A percentile compares a stretch with the other conserved stretches of the same genome.
phyloP scores from a whole-genome alignment of 805 yeast species.

The Suhomyces pyralidae region DNA sequence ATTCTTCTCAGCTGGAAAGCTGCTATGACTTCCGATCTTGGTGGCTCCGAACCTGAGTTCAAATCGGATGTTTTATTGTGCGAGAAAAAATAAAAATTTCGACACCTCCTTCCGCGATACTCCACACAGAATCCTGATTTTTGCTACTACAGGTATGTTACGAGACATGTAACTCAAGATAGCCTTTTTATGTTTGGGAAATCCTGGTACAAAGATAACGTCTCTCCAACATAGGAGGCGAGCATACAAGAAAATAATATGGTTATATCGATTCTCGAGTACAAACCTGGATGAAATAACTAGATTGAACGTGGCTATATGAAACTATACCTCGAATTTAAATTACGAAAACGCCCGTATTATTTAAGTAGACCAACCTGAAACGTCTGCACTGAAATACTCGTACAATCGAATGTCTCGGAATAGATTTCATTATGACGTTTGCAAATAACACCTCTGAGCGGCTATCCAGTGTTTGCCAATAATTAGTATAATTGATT shows the following conservation, averaged over 20 bases:
- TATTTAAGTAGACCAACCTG: not conserved
- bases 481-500: not conserved
- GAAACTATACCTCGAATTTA: not conserved
- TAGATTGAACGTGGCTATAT: not conserved
- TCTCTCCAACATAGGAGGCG: not conserved
- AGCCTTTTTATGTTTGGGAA: not conserved
- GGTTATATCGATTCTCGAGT: not conserved
- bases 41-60: not conserved
- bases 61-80: slow-evolving; percentile 1
- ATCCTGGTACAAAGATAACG: not conserved
- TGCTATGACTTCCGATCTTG: not conserved
- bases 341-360: not conserved
- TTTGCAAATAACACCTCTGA: not conserved
- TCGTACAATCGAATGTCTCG: not conserved
- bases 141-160: not conserved
- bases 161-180: not conserved
- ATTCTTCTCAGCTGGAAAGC: not conserved
- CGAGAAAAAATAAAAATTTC: not conserved
- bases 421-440: not conserved
- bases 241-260: not conserved
- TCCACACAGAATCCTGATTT: not conserved
- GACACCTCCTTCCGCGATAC: not conserved
- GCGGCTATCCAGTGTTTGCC: not conserved
- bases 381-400: not conserved
- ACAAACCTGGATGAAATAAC: not conserved